These are phyloP conservation scores for Aquilaria yunnanensis DNA, from an alignment of 345 rosid species.

Conservation along the genomic window DNA sequence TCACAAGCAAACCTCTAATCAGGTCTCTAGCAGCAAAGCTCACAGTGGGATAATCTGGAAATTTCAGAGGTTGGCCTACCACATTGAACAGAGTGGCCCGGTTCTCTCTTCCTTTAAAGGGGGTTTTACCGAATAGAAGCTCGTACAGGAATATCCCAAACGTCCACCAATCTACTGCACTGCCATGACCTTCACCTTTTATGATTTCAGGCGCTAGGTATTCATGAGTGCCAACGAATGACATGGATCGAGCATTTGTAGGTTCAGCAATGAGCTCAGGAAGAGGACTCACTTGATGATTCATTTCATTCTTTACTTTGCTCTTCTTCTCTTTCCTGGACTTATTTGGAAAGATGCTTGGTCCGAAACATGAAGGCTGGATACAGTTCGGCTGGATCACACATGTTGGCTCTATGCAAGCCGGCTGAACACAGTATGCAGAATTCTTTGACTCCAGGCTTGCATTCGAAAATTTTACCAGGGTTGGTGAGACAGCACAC, in stretches of 20 bases:
- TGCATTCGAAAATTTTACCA: constrained; percentile 38
- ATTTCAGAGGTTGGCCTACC: constrained; percentile 64
- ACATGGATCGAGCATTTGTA: constrained; percentile 74
- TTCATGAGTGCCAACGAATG: constrained; percentile 87
- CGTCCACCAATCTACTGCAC: constrained; percentile 96
- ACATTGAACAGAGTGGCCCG: constrained; percentile 65
- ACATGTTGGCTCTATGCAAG: constrained; percentile 49
- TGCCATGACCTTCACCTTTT: constrained; percentile 85
- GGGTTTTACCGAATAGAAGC: constrained; percentile 78
- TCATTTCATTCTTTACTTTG: constrained; percentile 22
- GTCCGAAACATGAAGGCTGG: constrained; percentile 55
- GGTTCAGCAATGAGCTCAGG: constrained; percentile 92
- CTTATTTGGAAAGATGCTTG: constrained; percentile 40
- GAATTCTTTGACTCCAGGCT: constrained; percentile 36
- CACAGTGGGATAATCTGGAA: constrained; percentile 68
- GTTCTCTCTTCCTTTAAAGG: constrained; percentile 68
- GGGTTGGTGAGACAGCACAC: constrained; percentile 58
- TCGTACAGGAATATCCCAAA: constrained; percentile 80
- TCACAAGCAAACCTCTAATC: constrained; percentile 71
- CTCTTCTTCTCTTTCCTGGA: constrained; percentile 30
- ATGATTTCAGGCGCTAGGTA: constrained; percentile 87
- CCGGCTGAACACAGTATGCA: constrained; percentile 46
- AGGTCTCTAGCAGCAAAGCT: constrained; percentile 75
- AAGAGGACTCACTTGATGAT: constrained; percentile 45
- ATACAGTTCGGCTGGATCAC: constrained; percentile 49